Percentiles rank a stretch among this genome's conserved stretches.
Conservation (phyloP, 2,329 filamentous ascomycete genomes). For the Macroventuria anomochaeta region DNA sequence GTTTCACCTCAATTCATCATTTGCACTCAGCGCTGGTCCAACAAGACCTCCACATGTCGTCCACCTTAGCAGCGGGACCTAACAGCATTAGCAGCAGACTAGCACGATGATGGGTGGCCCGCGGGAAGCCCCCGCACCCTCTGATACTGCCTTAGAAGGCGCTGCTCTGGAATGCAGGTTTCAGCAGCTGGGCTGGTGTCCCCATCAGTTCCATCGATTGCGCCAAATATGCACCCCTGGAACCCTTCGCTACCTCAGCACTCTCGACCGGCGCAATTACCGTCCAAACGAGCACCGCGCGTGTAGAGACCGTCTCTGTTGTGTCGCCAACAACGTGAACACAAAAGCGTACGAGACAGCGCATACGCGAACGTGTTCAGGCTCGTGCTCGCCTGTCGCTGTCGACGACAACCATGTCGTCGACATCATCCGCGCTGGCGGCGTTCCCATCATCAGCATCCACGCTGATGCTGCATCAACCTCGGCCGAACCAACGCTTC, state of each 20-base stretch:
- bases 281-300: conserved; percentile 3
- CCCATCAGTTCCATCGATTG: conserved; percentile 3
- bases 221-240: not conserved
- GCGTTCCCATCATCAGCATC: conserved; percentile 12
- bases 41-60: too few relatives aligned
- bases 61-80: not conserved
- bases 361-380: not conserved
- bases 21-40: too few relatives aligned
- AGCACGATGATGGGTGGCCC: not conserved
- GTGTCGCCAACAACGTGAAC: conserved; percentile 8
- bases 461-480: not conserved
- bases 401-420: conserved; percentile 3
- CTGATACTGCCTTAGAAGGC: not conserved
- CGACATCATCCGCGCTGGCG: conserved; percentile 7
- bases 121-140: not conserved
- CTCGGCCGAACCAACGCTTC: not conserved
- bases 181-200: conserved; percentile 4
- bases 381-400: not conserved
- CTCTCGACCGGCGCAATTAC: conserved; percentile 2
- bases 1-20: too few relatives aligned
- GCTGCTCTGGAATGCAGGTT: not conserved
- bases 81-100: not conserved
- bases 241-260: conserved; percentile 9
- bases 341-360: not conserved
- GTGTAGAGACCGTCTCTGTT: not conserved